These are phyloP conservation scores for carrot (Daucus carota) DNA, from an alignment of 129 eudicot genomes.

Conservation along the genomic window DH1_v3.0 NC_030382.2:55329501-55330000, in stretches of 20 bases:
- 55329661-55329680: conserved; percentile 72
- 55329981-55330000: conserved; percentile 95
- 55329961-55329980: not conserved
- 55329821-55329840: conserved; percentile 84
- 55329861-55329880: conserved; percentile 73
- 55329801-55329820: conserved; percentile 91
- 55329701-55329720: not conserved
- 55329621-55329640: conserved; percentile 70
- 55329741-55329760: not conserved
- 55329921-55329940: not conserved
- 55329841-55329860: conserved; percentile 81
- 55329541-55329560: conserved; percentile 67
- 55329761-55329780: not conserved
- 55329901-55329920: conserved; percentile 16
- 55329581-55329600: conserved; percentile 77
- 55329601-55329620: conserved; percentile 84
- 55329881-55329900: conserved; percentile 95
- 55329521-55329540: conserved; percentile 99
- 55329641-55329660: conserved; percentile 83
- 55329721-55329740: not conserved
- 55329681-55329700: conserved; percentile 5
- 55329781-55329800: conserved; percentile 72
- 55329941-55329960: not conserved
- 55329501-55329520: conserved; percentile 30
- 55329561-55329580: conserved; percentile 88